phyloP scores from a whole-genome alignment of 1,139 yeast species.

The Geotrichum armillariae region DNA sequence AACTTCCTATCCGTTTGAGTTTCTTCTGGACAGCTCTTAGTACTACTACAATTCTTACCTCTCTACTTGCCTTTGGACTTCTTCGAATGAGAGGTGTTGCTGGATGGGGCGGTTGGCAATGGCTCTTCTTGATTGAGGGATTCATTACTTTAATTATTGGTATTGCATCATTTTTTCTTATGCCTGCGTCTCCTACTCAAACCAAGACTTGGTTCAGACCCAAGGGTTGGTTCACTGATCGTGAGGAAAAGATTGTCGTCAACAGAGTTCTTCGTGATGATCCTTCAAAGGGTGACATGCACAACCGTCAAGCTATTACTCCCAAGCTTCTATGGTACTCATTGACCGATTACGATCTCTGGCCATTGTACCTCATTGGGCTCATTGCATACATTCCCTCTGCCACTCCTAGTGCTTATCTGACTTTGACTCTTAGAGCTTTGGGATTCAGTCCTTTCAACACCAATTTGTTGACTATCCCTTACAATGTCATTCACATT shows the following conservation, averaged over 20 bases:
- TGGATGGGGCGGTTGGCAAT: constrained; percentile 53
- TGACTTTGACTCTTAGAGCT: constrained; percentile 51
- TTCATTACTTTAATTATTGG: constrained; percentile 52
- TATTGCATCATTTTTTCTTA: constrained; percentile 47
- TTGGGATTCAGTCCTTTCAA: constrained; percentile 58
- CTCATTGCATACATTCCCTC: constrained; percentile 45
- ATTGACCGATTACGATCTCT: constrained; percentile 52
- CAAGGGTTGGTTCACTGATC: constrained; percentile 60
- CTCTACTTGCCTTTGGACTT: constrained; percentile 48
- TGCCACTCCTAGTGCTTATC: constrained; percentile 47
- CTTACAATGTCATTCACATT: constrained; percentile 45
- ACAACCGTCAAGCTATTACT: constrained; percentile 57
- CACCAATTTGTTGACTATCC: constrained; percentile 57
- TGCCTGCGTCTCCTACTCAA: constrained; percentile 57
- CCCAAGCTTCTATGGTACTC: constrained; percentile 44
- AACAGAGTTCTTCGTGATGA: constrained; percentile 63
- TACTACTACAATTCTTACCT: constrained; percentile 34
- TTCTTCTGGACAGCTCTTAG: constrained; percentile 46
- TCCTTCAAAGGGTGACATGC: constrained; percentile 67
- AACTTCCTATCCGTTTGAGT: constrained; percentile 50
- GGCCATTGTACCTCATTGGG: constrained; percentile 59
- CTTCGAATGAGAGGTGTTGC: constrained; percentile 44
- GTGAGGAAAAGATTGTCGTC: constrained; percentile 60
- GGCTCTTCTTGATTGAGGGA: constrained; percentile 61
- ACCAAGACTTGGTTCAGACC: constrained; percentile 50